Evolutionary conservation across 2,329 filamentous ascomycete genomes (phyloP), one percentile per base, ranked within the genome.

Genomic region (Colletotrichum viniferum): DNA sequence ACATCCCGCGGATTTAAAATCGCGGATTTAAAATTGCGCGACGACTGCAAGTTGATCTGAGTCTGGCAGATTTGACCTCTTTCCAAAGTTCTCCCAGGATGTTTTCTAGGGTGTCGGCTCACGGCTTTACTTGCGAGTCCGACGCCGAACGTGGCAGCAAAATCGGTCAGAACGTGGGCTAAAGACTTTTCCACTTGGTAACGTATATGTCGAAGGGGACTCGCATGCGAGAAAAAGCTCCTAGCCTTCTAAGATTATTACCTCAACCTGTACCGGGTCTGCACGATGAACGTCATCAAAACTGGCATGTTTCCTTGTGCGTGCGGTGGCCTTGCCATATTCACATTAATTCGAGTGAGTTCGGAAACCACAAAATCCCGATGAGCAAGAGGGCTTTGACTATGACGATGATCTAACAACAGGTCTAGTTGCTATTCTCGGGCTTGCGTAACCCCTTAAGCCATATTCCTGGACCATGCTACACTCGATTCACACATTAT

Each of bases 141-240:
- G 43, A 10, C n/a, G 43, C 43, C 43, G 43, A 52, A 52, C 21
- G n/a, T 13, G 12, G 0, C n/a, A 52, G 43, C 12, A 0, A 52
- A 21, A 52, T 52, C n/a, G 13, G 10, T 21, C 10, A 21, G 43
- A 21, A 2, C 43, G 7, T 21, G 6, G 43, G 43, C 43, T 21
- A 21, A 52, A 52, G n/a, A 21, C 4, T 52, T 4, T 52, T 3
- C 43, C 43, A 13, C n/a, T 24, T 21, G n/a, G 13, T 52, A 13
- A 52, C 6, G 43, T 52, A 52, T 21, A 21, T 52, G 0, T 52
- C 13, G 43, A 7, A 18, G 10, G 43, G n/a, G 13, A 18, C 2
- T n/a, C 4, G 5, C 43, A 7, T 21, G n/a, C 1, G 13, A 3
- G 43, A 13, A 21, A 3, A 52, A 3, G 3, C 6, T 7, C 4